phyloP scores from a whole-genome alignment of 768 basidiomycete genomes.

The Lactarius hengduanensis region DNA sequence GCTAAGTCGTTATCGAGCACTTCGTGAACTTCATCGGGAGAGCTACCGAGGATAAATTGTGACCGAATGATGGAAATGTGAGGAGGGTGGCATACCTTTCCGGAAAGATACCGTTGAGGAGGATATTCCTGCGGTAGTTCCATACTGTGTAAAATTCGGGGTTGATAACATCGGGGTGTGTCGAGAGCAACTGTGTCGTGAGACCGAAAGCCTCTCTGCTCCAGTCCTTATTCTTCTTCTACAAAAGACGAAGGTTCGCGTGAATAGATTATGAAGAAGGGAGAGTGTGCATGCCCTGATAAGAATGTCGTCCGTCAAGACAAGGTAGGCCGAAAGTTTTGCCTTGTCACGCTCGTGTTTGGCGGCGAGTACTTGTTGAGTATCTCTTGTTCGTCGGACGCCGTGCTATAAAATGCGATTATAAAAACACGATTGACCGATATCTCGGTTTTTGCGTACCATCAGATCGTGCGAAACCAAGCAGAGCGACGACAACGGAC shows the following conservation, averaged over 20 bases:
- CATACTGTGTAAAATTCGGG: constrained; percentile 97
- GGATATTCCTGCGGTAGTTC: constrained; percentile 88
- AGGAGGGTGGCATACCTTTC: constrained; percentile 46
- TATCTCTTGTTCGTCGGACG: constrained; percentile 61
- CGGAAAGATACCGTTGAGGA: constrained; percentile 69
- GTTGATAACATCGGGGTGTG: constrained; percentile 47
- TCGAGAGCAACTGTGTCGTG: constrained; percentile 70
- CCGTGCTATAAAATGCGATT: constrained; percentile 50
- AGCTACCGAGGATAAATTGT: constrained; percentile 41
- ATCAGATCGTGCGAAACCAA: constrained; percentile 15
- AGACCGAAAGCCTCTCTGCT: constrained; percentile 71
- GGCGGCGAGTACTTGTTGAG: constrained; percentile 60
- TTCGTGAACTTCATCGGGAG: constrained; percentile 58
- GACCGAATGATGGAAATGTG: neutral
- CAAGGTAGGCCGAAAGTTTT: constrained; percentile 74
- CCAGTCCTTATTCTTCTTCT: constrained; percentile 75
- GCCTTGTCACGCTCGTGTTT: constrained; percentile 67
- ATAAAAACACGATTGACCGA: neutral
- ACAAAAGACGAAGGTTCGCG: constrained; percentile 14
- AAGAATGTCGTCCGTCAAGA: constrained; percentile 62
- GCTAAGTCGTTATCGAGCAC: constrained; percentile 70
- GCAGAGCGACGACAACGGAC: neutral
- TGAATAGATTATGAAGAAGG: constrained; percentile 19
- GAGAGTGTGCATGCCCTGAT: constrained; percentile 49
- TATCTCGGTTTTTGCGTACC: constrained; percentile 3